Conservation (phyloP, 1,284 basidiomycete genomes). For the Boletus subluridellus region DNA sequence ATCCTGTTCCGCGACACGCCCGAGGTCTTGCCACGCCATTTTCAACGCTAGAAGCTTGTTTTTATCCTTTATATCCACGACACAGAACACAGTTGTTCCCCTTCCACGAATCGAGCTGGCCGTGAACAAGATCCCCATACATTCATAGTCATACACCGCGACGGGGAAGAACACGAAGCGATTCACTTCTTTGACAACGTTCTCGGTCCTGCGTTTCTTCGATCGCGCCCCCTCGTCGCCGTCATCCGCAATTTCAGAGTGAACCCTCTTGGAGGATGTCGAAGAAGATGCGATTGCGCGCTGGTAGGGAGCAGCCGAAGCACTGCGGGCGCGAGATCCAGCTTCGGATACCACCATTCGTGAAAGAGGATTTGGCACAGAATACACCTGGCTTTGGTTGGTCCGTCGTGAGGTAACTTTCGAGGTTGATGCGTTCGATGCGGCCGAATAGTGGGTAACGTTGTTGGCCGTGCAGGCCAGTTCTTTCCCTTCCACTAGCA, state of each 20-base stretch:
- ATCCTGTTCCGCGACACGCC: too few species aligned
- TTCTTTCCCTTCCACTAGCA: not conserved
- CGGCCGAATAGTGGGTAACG: not conserved
- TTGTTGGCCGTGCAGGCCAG: not conserved
- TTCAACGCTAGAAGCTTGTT: too few species aligned
- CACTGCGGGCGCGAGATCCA: not conserved
- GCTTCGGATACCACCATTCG: too few species aligned
- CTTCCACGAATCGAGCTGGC: not conserved
- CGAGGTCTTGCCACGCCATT: too few species aligned
- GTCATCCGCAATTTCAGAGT: not conserved
- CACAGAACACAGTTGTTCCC: too few species aligned
- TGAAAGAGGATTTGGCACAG: not conserved
- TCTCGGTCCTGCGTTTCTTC: too few species aligned
- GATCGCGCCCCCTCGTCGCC: not conserved
- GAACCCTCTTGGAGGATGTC: not conserved
- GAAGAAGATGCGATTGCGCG: not conserved
- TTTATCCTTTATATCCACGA: too few species aligned
- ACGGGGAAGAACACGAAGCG: not conserved
- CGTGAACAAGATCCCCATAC: conserved; percentile 8
- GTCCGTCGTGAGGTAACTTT: not conserved
- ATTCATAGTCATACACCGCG: not conserved
- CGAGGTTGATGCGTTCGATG: not conserved
- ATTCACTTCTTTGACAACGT: too few species aligned
- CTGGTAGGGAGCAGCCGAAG: not conserved
- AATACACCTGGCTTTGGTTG: not conserved